Base-by-base conservation (phyloP, 2,329 filamentous ascomycete genomes). In the Drechslerella coelobrocha region DNA sequence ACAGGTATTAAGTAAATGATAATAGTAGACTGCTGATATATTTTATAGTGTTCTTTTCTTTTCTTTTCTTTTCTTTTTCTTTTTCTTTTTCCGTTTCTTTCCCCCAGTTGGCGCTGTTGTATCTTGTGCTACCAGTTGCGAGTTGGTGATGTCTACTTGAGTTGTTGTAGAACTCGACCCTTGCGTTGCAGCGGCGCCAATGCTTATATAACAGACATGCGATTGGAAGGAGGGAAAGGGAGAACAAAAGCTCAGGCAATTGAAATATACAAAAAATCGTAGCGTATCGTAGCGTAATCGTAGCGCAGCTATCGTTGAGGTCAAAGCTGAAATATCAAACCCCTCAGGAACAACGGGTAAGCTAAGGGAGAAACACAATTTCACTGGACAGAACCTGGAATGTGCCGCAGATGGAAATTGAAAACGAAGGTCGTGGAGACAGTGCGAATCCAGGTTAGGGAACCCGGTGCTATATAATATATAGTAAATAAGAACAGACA, bases 241-340 rank as follows among this genome's bases (percentile, higher is more conserved):
- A n/a, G 34, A 48, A 19, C 14, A 10, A 21, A n/a, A 14, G 54
- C 48, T 56, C 65, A 62, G 56, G 57, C 65, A 69, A 62, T 69
- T 62, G 65, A 69, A 62, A 69, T 57, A 53, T 27, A 59, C 61
- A 39, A 54, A 57, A 62, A 24, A 39, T 39, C 34, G 34, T 39
- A 34, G 34, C 34, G 34, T 39, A 14, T 39, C 34, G 34, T 39
- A 39, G 34, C 34, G 34, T 39, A 39, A 39, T 39, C 34, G 34
- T 39, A 39, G 34, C 34, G 34, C 34, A n/a, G 34, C 9, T 68
- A 45, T 37, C n/a, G 56, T 61, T 14, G 43, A 69, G 57, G 65
- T 47, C 57, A 52, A 69, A 69, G 65, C 65, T 61, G 27, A 61
- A 69, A 62, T 59, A 43, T 39, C 56, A 52, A 69, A 62, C 56